phyloP scores from a whole-genome alignment of 1,284 basidiomycete species.

The Moesziomyces parantarcticus region DNA sequence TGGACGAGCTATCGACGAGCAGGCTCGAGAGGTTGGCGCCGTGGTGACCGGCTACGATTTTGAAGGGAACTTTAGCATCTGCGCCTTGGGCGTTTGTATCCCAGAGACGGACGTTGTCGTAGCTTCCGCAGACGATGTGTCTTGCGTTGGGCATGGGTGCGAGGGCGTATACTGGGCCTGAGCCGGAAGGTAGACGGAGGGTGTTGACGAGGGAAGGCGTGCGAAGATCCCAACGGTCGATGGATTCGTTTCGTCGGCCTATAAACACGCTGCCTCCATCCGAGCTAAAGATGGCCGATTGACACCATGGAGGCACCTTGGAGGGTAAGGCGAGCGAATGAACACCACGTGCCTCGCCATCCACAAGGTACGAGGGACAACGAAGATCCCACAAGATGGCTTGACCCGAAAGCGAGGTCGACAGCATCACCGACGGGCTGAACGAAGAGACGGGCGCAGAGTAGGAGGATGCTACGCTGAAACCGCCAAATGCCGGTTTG shows the following conservation, averaged over 20 bases:
- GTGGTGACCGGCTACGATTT: constrained; percentile 95
- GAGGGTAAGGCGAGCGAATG: constrained; percentile 86
- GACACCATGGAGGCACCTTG: constrained; percentile 94
- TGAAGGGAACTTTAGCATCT: constrained; percentile 75
- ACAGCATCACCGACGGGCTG: constrained; percentile 87
- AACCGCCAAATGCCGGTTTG: constrained; percentile 62
- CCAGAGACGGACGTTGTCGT: constrained; percentile 94
- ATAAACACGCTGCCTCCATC: constrained; percentile 89
- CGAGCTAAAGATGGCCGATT: constrained; percentile 78
- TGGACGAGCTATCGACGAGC: constrained; percentile 83
- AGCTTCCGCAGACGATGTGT: constrained; percentile 89
- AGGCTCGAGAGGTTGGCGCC: constrained; percentile 91
- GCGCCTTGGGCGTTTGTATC: constrained; percentile 78
- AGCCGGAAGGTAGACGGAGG: constrained; percentile 84
- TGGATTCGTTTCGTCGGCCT: constrained; percentile 86
- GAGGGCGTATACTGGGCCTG: constrained; percentile 90
- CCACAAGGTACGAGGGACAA: constrained; percentile 72
- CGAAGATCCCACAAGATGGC: constrained; percentile 90
- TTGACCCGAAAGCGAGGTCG: constrained; percentile 90
- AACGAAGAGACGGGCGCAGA: constrained; percentile 70
- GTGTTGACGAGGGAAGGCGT: constrained; percentile 69
- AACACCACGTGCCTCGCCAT: constrained; percentile 72
- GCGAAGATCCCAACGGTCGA: constrained; percentile 91
- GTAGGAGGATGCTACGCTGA: constrained; percentile 54
- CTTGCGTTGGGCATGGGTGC: constrained; percentile 87